Conservation (phyloP, 176 grass and related monocot species). For the Bolboschoenus planiculmis region DNA sequence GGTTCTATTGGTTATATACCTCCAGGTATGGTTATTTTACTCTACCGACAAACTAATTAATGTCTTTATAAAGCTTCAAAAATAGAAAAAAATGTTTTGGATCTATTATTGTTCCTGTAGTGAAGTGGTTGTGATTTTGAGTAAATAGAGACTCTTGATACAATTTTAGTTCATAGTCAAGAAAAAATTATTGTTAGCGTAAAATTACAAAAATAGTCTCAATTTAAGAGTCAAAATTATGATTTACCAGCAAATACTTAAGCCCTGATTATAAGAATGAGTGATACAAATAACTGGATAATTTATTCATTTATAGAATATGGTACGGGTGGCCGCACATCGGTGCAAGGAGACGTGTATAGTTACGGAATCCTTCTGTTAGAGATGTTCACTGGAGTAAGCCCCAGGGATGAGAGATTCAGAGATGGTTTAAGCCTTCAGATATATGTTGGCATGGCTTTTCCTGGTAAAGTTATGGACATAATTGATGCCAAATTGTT, state of each 20-base stretch:
- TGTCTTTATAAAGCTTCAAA: not conserved
- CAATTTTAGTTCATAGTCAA: not conserved
- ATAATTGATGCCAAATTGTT: constrained; percentile 20
- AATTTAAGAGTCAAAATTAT: not conserved
- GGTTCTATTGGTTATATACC: constrained; percentile 47
- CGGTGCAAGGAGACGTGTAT: constrained; percentile 30
- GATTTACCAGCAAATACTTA: not conserved
- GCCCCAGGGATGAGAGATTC: constrained; percentile 27
- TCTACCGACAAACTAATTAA: not conserved
- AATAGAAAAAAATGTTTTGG: not conserved
- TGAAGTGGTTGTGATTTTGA: not conserved
- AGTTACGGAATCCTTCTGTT: constrained; percentile 49
- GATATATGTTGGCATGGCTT: not conserved
- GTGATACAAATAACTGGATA: not conserved
- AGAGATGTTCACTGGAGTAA: constrained; percentile 44
- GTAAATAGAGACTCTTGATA: not conserved
- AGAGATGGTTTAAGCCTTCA: constrained; percentile 29
- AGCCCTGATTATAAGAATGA: not conserved
- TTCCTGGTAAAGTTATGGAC: not conserved
- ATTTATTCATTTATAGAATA: constrained; percentile 16
- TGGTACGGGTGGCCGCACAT: constrained; percentile 23
- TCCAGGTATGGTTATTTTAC: constrained; percentile 28
- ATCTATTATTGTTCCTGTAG: not conserved
- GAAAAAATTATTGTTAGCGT: not conserved
- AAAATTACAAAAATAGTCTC: not conserved